phyloP scores from a whole-genome alignment of 1,139 yeast species.

The Yamadazyma buinensis region DNA sequence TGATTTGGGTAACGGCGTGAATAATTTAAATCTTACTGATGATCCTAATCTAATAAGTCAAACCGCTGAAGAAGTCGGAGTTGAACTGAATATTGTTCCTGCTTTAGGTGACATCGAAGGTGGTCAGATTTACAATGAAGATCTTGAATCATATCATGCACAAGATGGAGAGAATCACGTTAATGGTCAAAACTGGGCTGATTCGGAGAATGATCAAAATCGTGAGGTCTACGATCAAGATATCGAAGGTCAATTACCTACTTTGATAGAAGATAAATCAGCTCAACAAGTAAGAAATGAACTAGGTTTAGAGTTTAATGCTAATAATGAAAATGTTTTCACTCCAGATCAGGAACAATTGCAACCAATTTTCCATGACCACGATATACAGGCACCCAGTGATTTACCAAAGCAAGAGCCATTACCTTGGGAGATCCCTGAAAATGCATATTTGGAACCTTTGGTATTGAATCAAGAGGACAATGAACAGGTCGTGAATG shows the following conservation, averaged over 20 bases:
- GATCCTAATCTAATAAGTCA: background rate
- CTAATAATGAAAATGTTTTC: constrained; percentile 4
- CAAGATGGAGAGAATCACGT: background rate
- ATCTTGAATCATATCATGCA: background rate
- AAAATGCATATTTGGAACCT: too few relatives aligned
- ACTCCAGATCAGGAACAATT: constrained; percentile 8
- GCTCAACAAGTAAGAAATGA: constrained; percentile 9
- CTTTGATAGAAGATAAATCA: constrained; percentile 12
- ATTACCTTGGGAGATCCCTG: constrained; percentile 6
- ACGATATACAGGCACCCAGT: background rate
- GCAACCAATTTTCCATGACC: background rate
- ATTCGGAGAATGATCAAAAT: too few relatives aligned
- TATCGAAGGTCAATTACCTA: constrained; percentile 7
- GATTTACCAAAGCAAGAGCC: background rate
- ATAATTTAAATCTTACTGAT: background rate
- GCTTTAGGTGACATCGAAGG: too few relatives aligned
- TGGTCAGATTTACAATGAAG: background rate
- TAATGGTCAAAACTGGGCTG: background rate
- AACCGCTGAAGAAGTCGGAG: too few relatives aligned
- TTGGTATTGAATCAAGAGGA: too few relatives aligned
- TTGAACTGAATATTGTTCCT: background rate
- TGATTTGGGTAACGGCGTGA: background rate
- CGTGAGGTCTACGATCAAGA: background rate
- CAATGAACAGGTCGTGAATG: too few relatives aligned
- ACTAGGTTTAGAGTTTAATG: constrained; percentile 8